Base-by-base conservation (phyloP, 75 land plant species). In the Sequoia sempervirens region DNA sequence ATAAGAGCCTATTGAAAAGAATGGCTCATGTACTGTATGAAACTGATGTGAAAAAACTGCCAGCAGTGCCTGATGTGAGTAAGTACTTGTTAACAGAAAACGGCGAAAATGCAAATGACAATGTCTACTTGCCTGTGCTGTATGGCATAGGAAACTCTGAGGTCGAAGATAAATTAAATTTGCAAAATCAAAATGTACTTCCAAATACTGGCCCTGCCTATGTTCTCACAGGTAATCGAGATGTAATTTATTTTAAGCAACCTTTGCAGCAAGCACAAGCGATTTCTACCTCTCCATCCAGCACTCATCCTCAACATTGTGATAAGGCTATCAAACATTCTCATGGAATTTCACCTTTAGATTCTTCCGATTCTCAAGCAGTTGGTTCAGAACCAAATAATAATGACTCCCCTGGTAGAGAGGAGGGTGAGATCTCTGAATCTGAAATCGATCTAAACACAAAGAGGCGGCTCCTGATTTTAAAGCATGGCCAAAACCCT, bases 381-480 rank as follows among this genome's bases (percentile, higher is more conserved):
- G 81, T 58, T 13, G 47, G 78, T 79, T 36, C 80, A 34, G 92
- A 91, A 66, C 85, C 87, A 56, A 88, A 56, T 74, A 83, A 86
- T 76, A 90, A 87, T 81, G 85, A 86, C 74, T 92, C 95, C 82
- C 93, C 94, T 83, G 93, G 89, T 75, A 90, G 95, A 84, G 98
- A 94, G 84, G 98, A 96, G 85, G 98, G 98, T 82, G 95, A 96
- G 85, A 95, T 96, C 5, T 93, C 95, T 17, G 96, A 96, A 84
- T 94, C 96, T 81, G 98, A 96, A 87, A 80, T 96, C 80, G 95
- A 96, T 88, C 93, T 96, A 30, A 93, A 96, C 87, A 96, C 98
- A 68, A 86, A 95, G 86, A 89, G 96, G 54, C 87, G 95, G 83
- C 89, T 93, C 37, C 92, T 94, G 8, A 96, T 96, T 66, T 84